Base-by-base conservation (phyloP, 2,329 filamentous ascomycete species). In the Cordyceps militaris region DNA sequence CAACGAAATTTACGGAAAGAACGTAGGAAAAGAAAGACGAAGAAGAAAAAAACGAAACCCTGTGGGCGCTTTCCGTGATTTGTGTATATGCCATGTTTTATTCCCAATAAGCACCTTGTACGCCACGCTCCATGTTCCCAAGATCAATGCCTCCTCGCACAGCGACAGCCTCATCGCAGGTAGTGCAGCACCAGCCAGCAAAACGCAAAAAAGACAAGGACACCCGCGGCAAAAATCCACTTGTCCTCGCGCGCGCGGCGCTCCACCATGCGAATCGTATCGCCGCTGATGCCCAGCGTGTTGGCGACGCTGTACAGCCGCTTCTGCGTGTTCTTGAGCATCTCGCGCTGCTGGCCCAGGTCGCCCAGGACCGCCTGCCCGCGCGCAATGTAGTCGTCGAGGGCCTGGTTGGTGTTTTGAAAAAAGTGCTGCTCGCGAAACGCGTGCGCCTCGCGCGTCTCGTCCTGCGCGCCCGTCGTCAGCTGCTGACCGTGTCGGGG, bases 191-290 rank as follows among this genome's bases (percentile, higher is more conserved):
- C 91, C 62, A 94, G 74, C 85, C 91, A 97, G 72, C 93, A 96
- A 70, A 99, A 99, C 38, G 82, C 69, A 66, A 97, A 89, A 72
- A 99, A 99, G 36, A 94, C 73, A 5, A 95, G 73, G 3, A 93
- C 91, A 0, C 94, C 91, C 0, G 78, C 88, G 80, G 88, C 89
- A 71, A 99, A 99, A 36, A 99, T 96, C 91, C 92, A 97, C 74
- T 97, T 97, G 71, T 99, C 94, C 76, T 97, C 89, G 71, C 85
- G 88, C 52, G 94, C 91, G 61, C 94, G 80, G 64, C 94, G 77
- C 74, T 97, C 93, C 43, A 99, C 88, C 91, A 94, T 97, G 48
- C 94, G 85, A 63, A 99, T 99, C 2, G 94, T 99, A 70, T 97
- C 93, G 21, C 93, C 92, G 67, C 89, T 95, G 60, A 99, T 83